Conservation (phyloP, 2,329 filamentous ascomycete species). For the Aotearoamyces nothofagi region DNA sequence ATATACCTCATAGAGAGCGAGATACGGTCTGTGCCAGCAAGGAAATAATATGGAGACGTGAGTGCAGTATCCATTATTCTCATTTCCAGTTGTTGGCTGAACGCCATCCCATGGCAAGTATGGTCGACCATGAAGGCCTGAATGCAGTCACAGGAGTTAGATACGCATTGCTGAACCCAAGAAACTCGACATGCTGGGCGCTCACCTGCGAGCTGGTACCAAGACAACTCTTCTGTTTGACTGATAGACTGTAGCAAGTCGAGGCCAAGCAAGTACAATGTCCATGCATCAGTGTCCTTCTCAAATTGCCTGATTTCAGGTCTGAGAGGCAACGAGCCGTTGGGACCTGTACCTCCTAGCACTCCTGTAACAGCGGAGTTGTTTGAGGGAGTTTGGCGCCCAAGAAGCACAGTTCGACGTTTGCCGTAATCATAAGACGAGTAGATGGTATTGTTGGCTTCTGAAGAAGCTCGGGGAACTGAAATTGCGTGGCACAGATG, state of each 20-base stretch:
- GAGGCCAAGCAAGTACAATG: slow-evolving; percentile 59
- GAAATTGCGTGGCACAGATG: too few species aligned
- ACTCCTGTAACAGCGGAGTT: too few species aligned
- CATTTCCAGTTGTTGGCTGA: slow-evolving; percentile 23
- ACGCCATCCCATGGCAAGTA: slow-evolving; percentile 37
- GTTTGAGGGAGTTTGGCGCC: too few species aligned
- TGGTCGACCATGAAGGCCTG: slow-evolving; percentile 69
- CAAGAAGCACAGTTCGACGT: too few species aligned
- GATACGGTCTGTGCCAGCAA: slow-evolving; percentile 70
- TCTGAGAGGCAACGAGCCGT: slow-evolving; percentile 24
- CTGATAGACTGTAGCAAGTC: slow-evolving; percentile 52
- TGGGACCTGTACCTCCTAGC: too few species aligned
- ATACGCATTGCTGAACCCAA: too few species aligned
- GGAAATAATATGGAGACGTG: slow-evolving; percentile 63
- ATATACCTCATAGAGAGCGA: slow-evolving; percentile 40
- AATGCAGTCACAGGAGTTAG: too few species aligned
- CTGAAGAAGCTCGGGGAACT: too few species aligned
- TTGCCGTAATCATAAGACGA: too few species aligned
- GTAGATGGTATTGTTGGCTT: too few species aligned
- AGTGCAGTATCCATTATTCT: slow-evolving; percentile 48
- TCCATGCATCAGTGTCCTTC: slow-evolving; percentile 48
- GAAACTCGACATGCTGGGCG: too few species aligned
- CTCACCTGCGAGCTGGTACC: slow-evolving; percentile 68
- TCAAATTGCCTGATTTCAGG: slow-evolving; percentile 52
- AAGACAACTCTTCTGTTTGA: slow-evolving; percentile 50